A percentile compares a stretch with the other conserved stretches of the same genome.
Evolutionary conservation across 306 rosid genomes (phyloP).

Genomic region (Inga laurina): DNA sequence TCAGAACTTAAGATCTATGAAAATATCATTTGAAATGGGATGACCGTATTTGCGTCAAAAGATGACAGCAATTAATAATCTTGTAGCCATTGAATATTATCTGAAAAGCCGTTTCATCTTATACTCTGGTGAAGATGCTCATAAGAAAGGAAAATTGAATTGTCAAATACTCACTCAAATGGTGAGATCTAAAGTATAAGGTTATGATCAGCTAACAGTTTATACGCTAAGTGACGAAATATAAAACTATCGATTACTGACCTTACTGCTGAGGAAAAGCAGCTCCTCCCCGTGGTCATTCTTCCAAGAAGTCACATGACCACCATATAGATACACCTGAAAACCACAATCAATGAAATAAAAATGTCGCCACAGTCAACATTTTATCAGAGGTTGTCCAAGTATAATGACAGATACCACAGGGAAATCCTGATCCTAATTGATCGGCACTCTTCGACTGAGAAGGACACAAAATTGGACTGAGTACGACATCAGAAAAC

Average conservation of each 20-base stretch:
- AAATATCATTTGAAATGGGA: neutral
- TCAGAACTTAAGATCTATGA: slow-evolving; percentile 3
- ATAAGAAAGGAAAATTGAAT: neutral
- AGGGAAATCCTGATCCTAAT: slow-evolving; percentile 27
- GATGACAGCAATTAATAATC: neutral
- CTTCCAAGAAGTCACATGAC: slow-evolving; percentile 98
- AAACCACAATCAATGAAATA: slow-evolving; percentile 19
- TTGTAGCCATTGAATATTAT: neutral
- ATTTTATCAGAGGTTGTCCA: neutral
- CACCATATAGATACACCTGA: slow-evolving; percentile 89
- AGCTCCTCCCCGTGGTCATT: slow-evolving; percentile 90
- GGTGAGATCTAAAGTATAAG: slow-evolving; percentile 17
- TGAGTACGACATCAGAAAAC: neutral
- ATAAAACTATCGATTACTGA: slow-evolving; percentile 18
- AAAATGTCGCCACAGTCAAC: slow-evolving; percentile 25
- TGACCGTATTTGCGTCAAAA: neutral
- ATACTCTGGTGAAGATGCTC: neutral
- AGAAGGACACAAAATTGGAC: slow-evolving; percentile 1
- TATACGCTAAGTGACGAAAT: neutral
- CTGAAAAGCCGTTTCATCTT: slow-evolving; percentile 17
- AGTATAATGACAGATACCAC: neutral
- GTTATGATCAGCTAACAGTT: slow-evolving; percentile 8
- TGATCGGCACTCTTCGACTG: slow-evolving; percentile 23
- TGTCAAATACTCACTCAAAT: slow-evolving; percentile 2
- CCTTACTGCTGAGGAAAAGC: slow-evolving; percentile 95